A percentile compares a stretch with the other conserved stretches of the same genome.
Evolutionary conservation across 2,329 filamentous ascomycete species (phyloP).

Genomic region (Phoma sp.): DNA sequence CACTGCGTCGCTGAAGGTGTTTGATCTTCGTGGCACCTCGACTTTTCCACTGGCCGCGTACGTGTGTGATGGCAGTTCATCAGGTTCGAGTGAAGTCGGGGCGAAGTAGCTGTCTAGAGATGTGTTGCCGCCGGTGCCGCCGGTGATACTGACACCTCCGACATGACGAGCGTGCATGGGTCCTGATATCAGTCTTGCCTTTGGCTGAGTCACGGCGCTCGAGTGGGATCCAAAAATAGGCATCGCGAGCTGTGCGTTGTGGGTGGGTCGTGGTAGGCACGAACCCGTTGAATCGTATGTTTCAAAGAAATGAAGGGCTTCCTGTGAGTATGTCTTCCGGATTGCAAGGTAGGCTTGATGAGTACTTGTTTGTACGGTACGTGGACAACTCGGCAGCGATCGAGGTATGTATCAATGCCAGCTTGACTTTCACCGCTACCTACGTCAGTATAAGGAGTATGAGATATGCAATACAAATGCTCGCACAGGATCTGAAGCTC

Average conservation of each 20-base stretch:
- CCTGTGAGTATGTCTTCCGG: not conserved
- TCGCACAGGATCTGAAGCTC: conserved; percentile 22
- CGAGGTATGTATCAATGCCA: conserved; percentile 17
- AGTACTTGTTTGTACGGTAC: not conserved
- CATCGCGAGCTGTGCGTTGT: not conserved
- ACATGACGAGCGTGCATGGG: conserved; percentile 45
- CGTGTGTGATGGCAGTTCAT: conserved; percentile 37
- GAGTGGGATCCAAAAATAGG: conserved; percentile 14
- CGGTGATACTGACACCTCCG: conserved; percentile 38
- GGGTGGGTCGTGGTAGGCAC: not conserved
- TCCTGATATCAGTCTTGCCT: conserved; percentile 36
- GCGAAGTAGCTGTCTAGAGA: conserved; percentile 29
- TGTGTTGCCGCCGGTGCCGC: conserved; percentile 22
- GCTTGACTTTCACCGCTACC: conserved; percentile 15
- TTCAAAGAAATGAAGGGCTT: conserved; percentile 12
- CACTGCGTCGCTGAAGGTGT: conserved; percentile 32
- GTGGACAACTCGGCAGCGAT: conserved; percentile 3
- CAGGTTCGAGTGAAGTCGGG: conserved; percentile 26
- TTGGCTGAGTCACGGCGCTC: conserved; percentile 28
- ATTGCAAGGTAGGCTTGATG: not conserved
- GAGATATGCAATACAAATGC: conserved; percentile 8
- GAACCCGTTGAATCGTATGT: conserved; percentile 17
- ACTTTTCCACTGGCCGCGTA: conserved; percentile 31
- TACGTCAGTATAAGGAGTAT: conserved; percentile 26
- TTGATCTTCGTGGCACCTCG: conserved; percentile 36